Evolutionary conservation across 306 rosid genomes (phyloP), one percentile per base, ranked within the genome.

Genomic region (Vicia sativa): DNA sequence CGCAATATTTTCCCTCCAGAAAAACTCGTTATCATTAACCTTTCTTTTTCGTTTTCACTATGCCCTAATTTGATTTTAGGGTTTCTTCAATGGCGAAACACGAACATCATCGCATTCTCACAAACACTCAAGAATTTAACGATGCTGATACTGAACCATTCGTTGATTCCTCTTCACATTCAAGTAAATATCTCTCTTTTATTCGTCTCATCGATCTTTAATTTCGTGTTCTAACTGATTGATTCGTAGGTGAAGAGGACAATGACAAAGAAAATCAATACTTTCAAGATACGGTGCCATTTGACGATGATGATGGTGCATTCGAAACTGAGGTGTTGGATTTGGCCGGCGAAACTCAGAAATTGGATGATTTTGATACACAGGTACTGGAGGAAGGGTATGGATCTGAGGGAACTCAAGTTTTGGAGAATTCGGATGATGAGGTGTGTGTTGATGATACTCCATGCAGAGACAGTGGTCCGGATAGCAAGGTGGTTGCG

Each of bases 1-100:
- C 19, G 12, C 44, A 12, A 21, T 25, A 41, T 78, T 86, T 86
- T 83, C 91, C 91, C 91, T 86, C 91, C 91, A 86, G 81, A 86
- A 83, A 66, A 15, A 3, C 0, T 4, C 8, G 3, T 9, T 2
- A 70, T 21, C 9, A 5, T 0, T 9, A 2, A 9, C n/a, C 25
- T 18, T 25, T 21, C 29, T 0, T 7, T 5, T 4, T 45, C 39
- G 38, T 19, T 37, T 11, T 41, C 9, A 52, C 62, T 0, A 15
- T 64, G 23, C 73, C 70, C 77, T 73, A 65, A 48, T 71, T 69
- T 38, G 56, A 68, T 66, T 81, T 62, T 23, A 77, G 55, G 56
- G 46, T 52, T 71, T 69, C 44, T 11, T 4, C 62, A 8, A 91
- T 80, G 64, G 69, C 71, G 18, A 66, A 76, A 15, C 71, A 67